These are phyloP conservation scores for Termitomyces sp. DNA, from an alignment of 768 basidiomycete species.

Conservation along the genomic window DNA sequence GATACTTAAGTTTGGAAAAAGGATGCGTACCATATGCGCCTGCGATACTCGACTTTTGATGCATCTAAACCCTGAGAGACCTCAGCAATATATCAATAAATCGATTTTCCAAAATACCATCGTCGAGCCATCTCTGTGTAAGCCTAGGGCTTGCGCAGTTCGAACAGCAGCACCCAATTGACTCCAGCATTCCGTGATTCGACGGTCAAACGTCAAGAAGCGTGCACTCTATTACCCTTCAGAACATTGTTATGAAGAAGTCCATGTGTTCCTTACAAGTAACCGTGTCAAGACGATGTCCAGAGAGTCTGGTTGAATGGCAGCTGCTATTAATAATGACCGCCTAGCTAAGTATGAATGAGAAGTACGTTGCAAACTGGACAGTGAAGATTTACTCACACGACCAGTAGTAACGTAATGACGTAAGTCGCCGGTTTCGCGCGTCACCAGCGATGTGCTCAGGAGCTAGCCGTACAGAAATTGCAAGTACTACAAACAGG, in stretches of 20 bases:
- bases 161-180: conserved; percentile 89
- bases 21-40: conserved; percentile 71
- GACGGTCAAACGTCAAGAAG: conserved; percentile 66
- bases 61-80: conserved; percentile 59
- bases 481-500: conserved; percentile 90
- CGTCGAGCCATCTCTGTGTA: conserved; percentile 84
- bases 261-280: conserved; percentile 49
- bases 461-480: conserved; percentile 79
- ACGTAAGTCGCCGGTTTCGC: conserved; percentile 68
- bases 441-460: conserved; percentile 81
- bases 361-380: background rate
- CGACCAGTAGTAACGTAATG: conserved; percentile 91
- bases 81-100: background rate
- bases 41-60: conserved; percentile 77
- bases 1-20: background rate
- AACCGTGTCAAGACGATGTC: conserved; percentile 92
- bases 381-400: conserved; percentile 49
- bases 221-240: conserved; percentile 39
- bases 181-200: conserved; percentile 95
- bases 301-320: conserved; percentile 87
- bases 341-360: conserved; percentile 56
- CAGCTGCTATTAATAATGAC: conserved; percentile 85
- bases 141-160: conserved; percentile 88
- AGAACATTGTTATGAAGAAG: conserved; percentile 38
- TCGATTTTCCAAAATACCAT: conserved; percentile 44